Evolutionary conservation across 352 stramenopile genomes (phyloP).

Genomic region (Phytopythium vexans): DNA sequence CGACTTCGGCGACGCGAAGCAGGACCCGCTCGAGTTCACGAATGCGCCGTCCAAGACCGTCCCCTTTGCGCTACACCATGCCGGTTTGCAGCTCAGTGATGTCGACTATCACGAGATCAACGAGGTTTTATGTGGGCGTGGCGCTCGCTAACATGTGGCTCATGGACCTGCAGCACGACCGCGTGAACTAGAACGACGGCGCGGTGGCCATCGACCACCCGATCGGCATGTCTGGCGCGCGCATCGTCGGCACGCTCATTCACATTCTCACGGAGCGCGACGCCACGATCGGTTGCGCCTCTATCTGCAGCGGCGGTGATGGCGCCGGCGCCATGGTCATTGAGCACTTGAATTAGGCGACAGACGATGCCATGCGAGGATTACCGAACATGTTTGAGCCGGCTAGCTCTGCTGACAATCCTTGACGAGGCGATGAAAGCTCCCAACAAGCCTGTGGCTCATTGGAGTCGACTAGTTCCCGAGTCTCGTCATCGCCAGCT

Average conservation of each 20-base stretch:
- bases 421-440: too few species aligned
- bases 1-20: conserved; percentile 77
- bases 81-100: conserved; percentile 89
- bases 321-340: conserved; percentile 96
- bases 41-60: conserved; percentile 95
- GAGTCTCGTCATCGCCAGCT: not conserved
- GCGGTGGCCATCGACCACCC: conserved; percentile 84
- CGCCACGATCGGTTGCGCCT: conserved; percentile 93
- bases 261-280: conserved; percentile 94
- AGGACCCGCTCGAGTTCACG: conserved; percentile 95
- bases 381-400: too few species aligned
- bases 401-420: too few species aligned
- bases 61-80: conserved; percentile 89
- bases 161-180: conserved; percentile 90
- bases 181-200: conserved; percentile 97
- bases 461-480: conserved; percentile 20
- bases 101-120: conserved; percentile 99
- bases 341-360: conserved; percentile 85
- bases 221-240: conserved; percentile 86
- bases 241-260: conserved; percentile 95
- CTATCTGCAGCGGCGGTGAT: conserved; percentile 98
- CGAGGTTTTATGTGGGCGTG: conserved; percentile 98
- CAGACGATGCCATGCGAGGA: too few species aligned
- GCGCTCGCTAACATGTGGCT: conserved; percentile 94
- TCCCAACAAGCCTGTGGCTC: too few species aligned